Evolutionary conservation across 768 basidiomycete species (phyloP), one percentile per base, ranked within the genome.

Genomic region (Boletus subparvulus): DNA sequence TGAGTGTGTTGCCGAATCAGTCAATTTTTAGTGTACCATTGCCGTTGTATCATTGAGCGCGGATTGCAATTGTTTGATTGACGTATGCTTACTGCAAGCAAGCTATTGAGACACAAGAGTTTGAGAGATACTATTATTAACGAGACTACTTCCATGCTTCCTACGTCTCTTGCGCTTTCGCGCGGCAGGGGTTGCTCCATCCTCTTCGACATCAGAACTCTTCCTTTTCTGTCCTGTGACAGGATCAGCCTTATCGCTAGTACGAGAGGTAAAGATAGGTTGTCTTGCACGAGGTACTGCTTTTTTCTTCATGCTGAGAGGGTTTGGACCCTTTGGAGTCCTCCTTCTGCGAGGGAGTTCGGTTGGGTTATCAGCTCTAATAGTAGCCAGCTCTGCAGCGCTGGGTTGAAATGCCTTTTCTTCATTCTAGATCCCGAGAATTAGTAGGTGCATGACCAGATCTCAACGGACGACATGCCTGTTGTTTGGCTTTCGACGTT

Each of bases 271-370:
- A n/a, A 32, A 39, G 3, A 39, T 19, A 33, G 48, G 39, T 51
- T 47, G 55, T 37, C 49, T 47, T 14, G 47, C 8, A 28, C 41
- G 43, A 40, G 55, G 39, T 63, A 62, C 47, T 64, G 83, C 84
- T 72, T 92, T 95, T 79, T 94, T 97, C 80, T 93, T 94, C 44
- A 95, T 76, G 57, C 92, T 94, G 4, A 98, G 80, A 9, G 96
- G 93, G 74, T 98, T 98, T 2, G 95, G 94, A 0, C 83, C 92
- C 67, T 92, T 95, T 0, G 88, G 87, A 0, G 84, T 86, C 64
- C 83, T 90, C 61, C 73, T 75, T 66, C 77, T 84, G 69, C 83
- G 89, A 59, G 76, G 78, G 13, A 69, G 74, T n/a, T 72, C 73
- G 55, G 28, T 69, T 51, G 36, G 64, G 21, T 37, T 62, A 14